Conservation (phyloP, 371 early-diverging fungal species). For the Actinomortierella wolfii region DNA sequence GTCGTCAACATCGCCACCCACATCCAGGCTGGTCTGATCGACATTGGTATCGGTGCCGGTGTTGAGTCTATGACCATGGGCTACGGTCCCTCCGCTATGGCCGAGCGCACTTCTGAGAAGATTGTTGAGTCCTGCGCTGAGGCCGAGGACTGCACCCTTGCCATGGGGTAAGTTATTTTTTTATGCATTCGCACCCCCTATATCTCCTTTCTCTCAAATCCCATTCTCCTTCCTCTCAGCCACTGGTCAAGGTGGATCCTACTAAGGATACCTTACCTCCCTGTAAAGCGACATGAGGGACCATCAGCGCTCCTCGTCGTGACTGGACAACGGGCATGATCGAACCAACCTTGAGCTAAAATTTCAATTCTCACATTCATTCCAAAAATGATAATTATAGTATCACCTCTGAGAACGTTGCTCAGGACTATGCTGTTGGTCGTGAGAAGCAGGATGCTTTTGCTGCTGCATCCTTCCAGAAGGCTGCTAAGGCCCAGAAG, state of each 20-base stretch:
- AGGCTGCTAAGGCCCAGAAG: slow-evolving; percentile 88
- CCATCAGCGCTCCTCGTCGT: too few species aligned
- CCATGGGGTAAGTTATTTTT: slow-evolving; percentile 74
- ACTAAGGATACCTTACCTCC: too few species aligned
- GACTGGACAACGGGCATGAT: neutral
- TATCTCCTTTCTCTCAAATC: neutral
- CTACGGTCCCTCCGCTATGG: slow-evolving; percentile 83
- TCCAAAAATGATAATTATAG: too few species aligned
- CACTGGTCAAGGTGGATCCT: too few species aligned
- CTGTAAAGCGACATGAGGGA: too few species aligned
- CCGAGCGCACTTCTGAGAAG: slow-evolving; percentile 72
- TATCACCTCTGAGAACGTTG: slow-evolving; percentile 97
- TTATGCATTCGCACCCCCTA: neutral
- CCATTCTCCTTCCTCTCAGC: neutral
- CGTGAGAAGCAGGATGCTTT: slow-evolving; percentile 92
- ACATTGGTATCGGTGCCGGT: slow-evolving; percentile 97
- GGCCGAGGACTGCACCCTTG: slow-evolving; percentile 84
- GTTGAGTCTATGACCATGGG: slow-evolving; percentile 97
- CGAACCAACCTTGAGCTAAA: too few species aligned
- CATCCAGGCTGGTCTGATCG: slow-evolving; percentile 91
- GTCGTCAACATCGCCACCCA: slow-evolving; percentile 89
- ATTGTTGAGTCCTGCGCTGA: slow-evolving; percentile 68
- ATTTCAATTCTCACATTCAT: too few species aligned
- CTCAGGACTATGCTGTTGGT: slow-evolving; percentile 79
- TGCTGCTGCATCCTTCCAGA: slow-evolving; percentile 78